These are phyloP conservation scores for Monilinia vaccinii-corymbosi DNA, from an alignment of 2,329 filamentous ascomycete species.

Conservation along the genomic window DNA sequence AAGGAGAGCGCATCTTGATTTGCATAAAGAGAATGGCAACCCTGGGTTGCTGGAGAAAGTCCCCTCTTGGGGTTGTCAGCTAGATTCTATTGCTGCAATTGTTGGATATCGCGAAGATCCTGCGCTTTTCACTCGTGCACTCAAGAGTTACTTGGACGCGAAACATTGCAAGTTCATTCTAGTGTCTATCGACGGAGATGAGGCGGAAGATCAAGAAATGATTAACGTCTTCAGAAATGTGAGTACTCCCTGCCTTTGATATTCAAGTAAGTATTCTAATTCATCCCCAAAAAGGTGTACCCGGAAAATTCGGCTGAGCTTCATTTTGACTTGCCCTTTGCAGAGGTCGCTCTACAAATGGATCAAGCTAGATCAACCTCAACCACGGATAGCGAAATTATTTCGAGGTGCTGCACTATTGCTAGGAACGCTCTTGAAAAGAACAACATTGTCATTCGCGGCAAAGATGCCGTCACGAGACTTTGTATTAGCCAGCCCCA, in stretches of 20 bases:
- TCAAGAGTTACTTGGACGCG: not conserved
- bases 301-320: not conserved
- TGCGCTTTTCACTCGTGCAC: not conserved
- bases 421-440: not conserved
- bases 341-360: not conserved
- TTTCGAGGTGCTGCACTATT: not conserved
- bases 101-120: not conserved
- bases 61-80: not conserved
- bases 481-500: not conserved
- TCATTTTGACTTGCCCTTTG: not conserved
- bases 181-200: not conserved
- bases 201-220: not conserved
- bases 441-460: not conserved
- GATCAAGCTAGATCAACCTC: not conserved
- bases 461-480: not conserved
- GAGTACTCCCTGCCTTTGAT: not conserved
- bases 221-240: not conserved
- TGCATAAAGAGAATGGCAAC: not conserved
- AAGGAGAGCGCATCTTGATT: not conserved
- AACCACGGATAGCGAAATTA: not conserved
- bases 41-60: not conserved
- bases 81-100: not conserved
- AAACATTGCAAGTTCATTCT: not conserved
- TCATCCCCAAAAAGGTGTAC: not conserved
- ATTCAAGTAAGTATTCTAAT: not conserved